phyloP scores from a whole-genome alignment of 768 basidiomycete genomes.

The Rossbeevera mucosa region DNA sequence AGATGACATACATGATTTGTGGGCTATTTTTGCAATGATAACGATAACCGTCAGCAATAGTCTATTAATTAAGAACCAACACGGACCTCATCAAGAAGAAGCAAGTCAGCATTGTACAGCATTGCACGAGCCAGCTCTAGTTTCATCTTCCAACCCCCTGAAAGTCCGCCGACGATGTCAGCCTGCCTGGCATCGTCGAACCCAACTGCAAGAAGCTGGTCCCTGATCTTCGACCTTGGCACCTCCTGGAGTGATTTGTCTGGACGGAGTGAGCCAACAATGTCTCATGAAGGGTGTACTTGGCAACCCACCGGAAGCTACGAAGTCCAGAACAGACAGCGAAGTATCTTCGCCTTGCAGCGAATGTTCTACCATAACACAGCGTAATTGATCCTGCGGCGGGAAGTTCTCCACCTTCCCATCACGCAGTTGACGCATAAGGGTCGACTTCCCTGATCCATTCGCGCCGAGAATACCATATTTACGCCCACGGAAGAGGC shows the following conservation, averaged over 20 bases:
- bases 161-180: conserved; percentile 83
- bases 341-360: conserved; percentile 91
- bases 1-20: conserved; percentile 75
- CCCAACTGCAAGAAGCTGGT: conserved; percentile 82
- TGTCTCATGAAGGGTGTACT: conserved; percentile 1
- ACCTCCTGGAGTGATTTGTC: conserved; percentile 65
- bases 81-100: conserved; percentile 78
- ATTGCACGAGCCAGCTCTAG: conserved; percentile 93
- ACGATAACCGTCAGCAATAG: conserved; percentile 21
- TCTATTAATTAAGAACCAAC: conserved; percentile 18
- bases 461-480: conserved; percentile 97
- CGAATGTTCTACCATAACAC: conserved; percentile 97
- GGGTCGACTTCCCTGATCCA: conserved; percentile 92
- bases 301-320: conserved; percentile 63
- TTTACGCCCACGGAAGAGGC: conserved; percentile 82
- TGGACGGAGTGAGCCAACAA: conserved; percentile 25
- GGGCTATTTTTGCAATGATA: conserved; percentile 48
- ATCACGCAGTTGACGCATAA: conserved; percentile 92
- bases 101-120: conserved; percentile 88
- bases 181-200: conserved; percentile 84
- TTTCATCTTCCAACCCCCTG: conserved; percentile 99
- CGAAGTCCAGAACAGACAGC: conserved; percentile 80
- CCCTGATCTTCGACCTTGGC: conserved; percentile 66
- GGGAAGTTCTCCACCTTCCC: conserved; percentile 98
- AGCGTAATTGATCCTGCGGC: conserved; percentile 76